A percentile compares a stretch with the other conserved stretches of the same genome.
These are phyloP conservation scores for Talaromyces islandicus DNA, from an alignment of 2,329 filamentous ascomycete genomes.

Conservation along the genomic window DNA sequence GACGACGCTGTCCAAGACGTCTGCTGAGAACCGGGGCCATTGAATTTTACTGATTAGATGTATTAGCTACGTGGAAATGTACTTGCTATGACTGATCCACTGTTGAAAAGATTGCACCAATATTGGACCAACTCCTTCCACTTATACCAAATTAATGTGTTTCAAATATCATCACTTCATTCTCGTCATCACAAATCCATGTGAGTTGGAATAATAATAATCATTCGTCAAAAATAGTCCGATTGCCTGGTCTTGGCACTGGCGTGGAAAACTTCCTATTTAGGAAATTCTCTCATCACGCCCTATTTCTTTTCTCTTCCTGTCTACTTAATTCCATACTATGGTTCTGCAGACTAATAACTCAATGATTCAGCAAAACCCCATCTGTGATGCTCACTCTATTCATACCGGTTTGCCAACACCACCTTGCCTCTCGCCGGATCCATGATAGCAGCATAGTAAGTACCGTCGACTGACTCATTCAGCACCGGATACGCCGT, in stretches of 20 bases:
- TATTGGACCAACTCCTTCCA: neutral
- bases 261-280: neutral
- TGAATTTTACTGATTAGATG: neutral
- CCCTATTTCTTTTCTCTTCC: neutral
- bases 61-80: neutral
- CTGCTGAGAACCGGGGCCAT: neutral
- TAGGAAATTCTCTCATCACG: neutral
- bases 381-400: too few relatives aligned
- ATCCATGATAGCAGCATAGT: slow-evolving; percentile 55
- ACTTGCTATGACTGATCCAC: neutral
- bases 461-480: slow-evolving; percentile 50
- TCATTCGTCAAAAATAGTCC: neutral
- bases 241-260: neutral
- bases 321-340: neutral
- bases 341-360: neutral
- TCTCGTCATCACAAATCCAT: neutral
- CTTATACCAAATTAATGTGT: neutral
- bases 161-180: neutral
- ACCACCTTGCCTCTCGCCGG: neutral
- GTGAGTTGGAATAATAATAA: neutral
- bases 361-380: too few relatives aligned
- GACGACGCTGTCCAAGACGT: slow-evolving; percentile 16
- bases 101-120: neutral
- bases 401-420: too few relatives aligned
- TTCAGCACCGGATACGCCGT: slow-evolving; percentile 50